Base-by-base conservation (phyloP, 805 yeast genomes). In the Kuraishia hungarica region DNA sequence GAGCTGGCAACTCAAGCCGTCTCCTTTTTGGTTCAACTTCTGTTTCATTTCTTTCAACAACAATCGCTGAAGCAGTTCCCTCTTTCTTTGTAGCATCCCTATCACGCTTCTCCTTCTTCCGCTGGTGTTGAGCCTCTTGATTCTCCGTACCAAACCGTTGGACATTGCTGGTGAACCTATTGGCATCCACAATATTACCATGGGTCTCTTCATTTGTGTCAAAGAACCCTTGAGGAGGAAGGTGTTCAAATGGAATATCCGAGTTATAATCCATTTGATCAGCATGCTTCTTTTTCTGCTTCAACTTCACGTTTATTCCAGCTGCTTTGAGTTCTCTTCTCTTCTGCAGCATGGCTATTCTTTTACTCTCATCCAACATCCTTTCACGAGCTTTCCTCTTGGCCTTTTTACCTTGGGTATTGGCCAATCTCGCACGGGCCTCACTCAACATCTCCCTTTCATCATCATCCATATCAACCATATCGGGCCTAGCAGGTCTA, bases 381-480 rank as follows among this genome's bases (percentile, higher is more conserved):
- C 94, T 73, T 66, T 93, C 98, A 56, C 97, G 75, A 1, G 86
- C 89, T 65, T 92, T 90, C 56, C 98, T 72, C 56, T 92, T 89
- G 0, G 97, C 97, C 68, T 93, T 93, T 61, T 92, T 91, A 57
- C 98, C 99, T 67, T 87, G 90, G 0, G 97, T 91, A 62, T 90
- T 92, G 13, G 96, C 89, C 59, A 93, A 72, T 61, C 99, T 79
- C 1, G 97, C 96, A 51, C 86, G 79, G 0, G 99, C 99, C 66
- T 94, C 99, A n/a, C 89, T 82, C 7, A 92, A 69, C 97, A 92
- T 90, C 67, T 93, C 97, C 55, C 80, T 72, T 63, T 93, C 97
- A 57, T 89, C 97, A 49, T 90, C 97, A 56, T 85, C 92, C 76
- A 90, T 72, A 26, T 84, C 88, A 15, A 80, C 84, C 1, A 83